Evolutionary conservation across 768 basidiomycete species (phyloP).

Genomic region (Amanita pseudoporphyria): DNA sequence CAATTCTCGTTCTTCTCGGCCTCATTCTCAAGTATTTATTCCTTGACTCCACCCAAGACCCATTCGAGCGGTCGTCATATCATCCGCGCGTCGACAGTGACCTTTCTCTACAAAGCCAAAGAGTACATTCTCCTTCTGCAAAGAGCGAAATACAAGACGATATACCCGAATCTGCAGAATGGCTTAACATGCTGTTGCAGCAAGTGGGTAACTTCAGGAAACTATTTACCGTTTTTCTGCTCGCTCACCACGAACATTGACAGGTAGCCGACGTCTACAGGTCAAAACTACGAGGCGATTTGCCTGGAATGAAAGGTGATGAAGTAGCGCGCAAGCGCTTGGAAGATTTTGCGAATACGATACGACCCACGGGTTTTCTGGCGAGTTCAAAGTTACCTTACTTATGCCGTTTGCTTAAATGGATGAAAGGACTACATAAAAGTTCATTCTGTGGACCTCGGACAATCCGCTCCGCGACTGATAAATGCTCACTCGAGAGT

Average conservation of each 20-base stretch:
- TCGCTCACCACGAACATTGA: background rate
- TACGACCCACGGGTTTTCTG: slow-evolving; percentile 60
- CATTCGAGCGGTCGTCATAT: slow-evolving; percentile 46
- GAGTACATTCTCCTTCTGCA: slow-evolving; percentile 15
- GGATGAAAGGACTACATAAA: slow-evolving; percentile 67
- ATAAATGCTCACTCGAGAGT: slow-evolving; percentile 50
- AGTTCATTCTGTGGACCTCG: slow-evolving; percentile 79
- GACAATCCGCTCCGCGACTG: slow-evolving; percentile 68
- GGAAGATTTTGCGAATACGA: slow-evolving; percentile 73
- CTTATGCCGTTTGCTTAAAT: background rate
- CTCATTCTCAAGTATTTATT: slow-evolving; percentile 93
- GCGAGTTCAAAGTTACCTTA: slow-evolving; percentile 28
- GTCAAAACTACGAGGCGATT: slow-evolving; percentile 63
- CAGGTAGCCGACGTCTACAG: slow-evolving; percentile 69
- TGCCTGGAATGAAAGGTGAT: slow-evolving; percentile 65
- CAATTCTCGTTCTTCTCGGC: slow-evolving; percentile 66
- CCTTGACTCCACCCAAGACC: slow-evolving; percentile 64
- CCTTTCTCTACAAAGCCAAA: slow-evolving; percentile 29
- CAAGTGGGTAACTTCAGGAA: slow-evolving; percentile 43
- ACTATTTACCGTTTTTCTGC: background rate
- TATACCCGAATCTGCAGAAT: slow-evolving; percentile 68
- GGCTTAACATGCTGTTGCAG: slow-evolving; percentile 81
- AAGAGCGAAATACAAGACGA: slow-evolving; percentile 18
- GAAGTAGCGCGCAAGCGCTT: slow-evolving; percentile 74
- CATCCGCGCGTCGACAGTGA: slow-evolving; percentile 48